phyloP scores from a whole-genome alignment of 768 basidiomycete species.

The Ramaria rubella region DNA sequence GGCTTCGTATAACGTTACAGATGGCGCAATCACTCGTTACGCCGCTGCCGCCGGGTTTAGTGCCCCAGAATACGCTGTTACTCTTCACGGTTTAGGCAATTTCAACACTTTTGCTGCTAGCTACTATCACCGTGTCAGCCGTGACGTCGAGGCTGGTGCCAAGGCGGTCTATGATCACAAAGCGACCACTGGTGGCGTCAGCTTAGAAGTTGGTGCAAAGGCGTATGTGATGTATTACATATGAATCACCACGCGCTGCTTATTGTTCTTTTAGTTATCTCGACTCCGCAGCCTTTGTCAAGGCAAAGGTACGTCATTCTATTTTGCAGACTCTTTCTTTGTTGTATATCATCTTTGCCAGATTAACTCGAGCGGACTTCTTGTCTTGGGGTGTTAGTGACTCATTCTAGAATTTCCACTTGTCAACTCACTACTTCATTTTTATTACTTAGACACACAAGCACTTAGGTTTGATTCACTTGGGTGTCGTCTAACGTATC shows the following conservation, averaged over 20 bases:
- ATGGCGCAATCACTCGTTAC: slow-evolving; percentile 88
- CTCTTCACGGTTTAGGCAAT: slow-evolving; percentile 92
- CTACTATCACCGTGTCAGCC: slow-evolving; percentile 95
- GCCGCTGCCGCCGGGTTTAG: slow-evolving; percentile 90
- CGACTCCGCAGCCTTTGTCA: slow-evolving; percentile 86
- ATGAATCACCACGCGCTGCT: not conserved
- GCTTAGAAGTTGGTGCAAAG: slow-evolving; percentile 93
- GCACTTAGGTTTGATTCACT: slow-evolving; percentile 46
- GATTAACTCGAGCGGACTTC: slow-evolving; percentile 94
- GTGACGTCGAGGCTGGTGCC: slow-evolving; percentile 90
- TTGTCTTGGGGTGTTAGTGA: slow-evolving; percentile 60
- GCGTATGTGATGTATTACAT: slow-evolving; percentile 46
- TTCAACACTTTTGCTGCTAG: slow-evolving; percentile 88
- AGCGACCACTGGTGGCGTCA: slow-evolving; percentile 76
- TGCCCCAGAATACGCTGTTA: slow-evolving; percentile 92
- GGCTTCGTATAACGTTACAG: slow-evolving; percentile 93
- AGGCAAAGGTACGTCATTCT: slow-evolving; percentile 57
- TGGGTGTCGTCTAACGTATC: slow-evolving; percentile 9
- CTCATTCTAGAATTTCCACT: not conserved
- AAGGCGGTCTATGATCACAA: slow-evolving; percentile 97
- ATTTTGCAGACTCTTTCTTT: not conserved
- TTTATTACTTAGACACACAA: slow-evolving; percentile 49
- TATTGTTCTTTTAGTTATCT: slow-evolving; percentile 54
- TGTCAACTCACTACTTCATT: not conserved
- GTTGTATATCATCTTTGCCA: not conserved